Base-by-base conservation (phyloP, 805 yeast genomes). In the Ogataea trehalophila region DNA sequence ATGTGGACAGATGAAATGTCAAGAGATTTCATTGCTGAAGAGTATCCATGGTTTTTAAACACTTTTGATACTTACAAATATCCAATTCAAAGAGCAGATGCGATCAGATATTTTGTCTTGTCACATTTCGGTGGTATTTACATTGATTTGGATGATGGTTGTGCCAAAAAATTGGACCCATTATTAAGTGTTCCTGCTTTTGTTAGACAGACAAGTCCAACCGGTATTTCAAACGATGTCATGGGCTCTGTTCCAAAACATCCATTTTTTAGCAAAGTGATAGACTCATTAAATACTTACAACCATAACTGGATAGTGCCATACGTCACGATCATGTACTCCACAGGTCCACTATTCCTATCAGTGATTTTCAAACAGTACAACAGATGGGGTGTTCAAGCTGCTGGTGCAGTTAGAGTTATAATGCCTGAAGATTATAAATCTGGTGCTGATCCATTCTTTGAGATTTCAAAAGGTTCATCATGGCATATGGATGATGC, bases 401-500 rank as follows among this genome's bases (percentile, higher is more conserved):
- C 76, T 31, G 76, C 80, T 7, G 88, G 79, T 9, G 77, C 73
- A 37, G 84, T 88, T 17, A 71, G 87, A 55, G 79, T 89, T 41
- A 68, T 90, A 57, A 76, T 81, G 70, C 92, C 95, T 5, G 63
- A 67, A 36, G 90, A 85, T 62, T 87, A 87, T 66, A 86, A 85
- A 61, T 70, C 77, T 49, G 76, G 74, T 51, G 60, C 74, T 1
- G 69, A 74, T 54, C 76, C 90, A 0, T 86, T 87, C 62, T 90
- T 91, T 66, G 74, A 80, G 37, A 83, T 87, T 46, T 72, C 88
- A 0, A 77, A 79, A 46, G 97, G 97, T 41, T 87, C 95, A 0
- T 86, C 95, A 23, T 91, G 97, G 97, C 97, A 91, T 67, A 69
- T 80, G 59, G 88, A 83, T 54, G 97, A 91, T 65, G 96, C 97